Percentiles rank a stretch among this genome's conserved stretches.
phyloP scores from a whole-genome alignment of 176 grass and related monocot genomes.

The Areca catechu region DNA sequence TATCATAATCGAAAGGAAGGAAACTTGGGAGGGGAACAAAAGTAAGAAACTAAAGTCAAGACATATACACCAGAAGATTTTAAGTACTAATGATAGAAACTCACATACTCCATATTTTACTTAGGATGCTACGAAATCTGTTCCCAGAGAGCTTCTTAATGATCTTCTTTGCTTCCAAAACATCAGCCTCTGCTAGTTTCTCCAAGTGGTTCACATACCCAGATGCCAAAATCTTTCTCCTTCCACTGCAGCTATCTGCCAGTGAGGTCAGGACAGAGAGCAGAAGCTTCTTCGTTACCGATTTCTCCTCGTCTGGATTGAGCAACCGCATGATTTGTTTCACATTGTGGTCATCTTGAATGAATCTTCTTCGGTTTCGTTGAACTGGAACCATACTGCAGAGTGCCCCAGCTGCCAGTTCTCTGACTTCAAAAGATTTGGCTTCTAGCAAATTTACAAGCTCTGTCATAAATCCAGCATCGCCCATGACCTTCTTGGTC shows the following conservation, averaged over 20 bases:
- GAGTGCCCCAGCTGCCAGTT: slow-evolving; percentile 57
- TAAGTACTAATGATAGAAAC: slow-evolving; percentile 16
- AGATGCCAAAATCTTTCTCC: slow-evolving; percentile 72
- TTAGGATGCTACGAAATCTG: slow-evolving; percentile 52
- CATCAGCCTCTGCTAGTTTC: slow-evolving; percentile 45
- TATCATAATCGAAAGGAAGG: neutral
- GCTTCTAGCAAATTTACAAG: slow-evolving; percentile 47
- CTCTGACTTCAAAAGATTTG: slow-evolving; percentile 46
- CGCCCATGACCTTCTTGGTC: slow-evolving; percentile 44
- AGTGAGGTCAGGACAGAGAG: slow-evolving; percentile 48
- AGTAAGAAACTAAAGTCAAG: neutral
- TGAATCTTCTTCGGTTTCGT: slow-evolving; percentile 44
- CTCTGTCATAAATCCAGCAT: slow-evolving; percentile 46
- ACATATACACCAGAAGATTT: neutral
- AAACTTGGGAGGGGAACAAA: neutral
- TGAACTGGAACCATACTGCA: slow-evolving; percentile 40
- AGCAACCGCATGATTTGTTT: slow-evolving; percentile 54
- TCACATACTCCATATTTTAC: slow-evolving; percentile 73
- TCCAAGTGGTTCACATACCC: slow-evolving; percentile 49
- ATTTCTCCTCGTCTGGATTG: slow-evolving; percentile 43
- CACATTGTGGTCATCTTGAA: slow-evolving; percentile 53
- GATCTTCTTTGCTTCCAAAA: slow-evolving; percentile 57
- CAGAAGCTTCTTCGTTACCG: slow-evolving; percentile 41
- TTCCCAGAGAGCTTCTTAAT: slow-evolving; percentile 69
- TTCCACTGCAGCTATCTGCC: slow-evolving; percentile 55